These are phyloP conservation scores for Aspergillus sp. DNA, from an alignment of 2,329 filamentous ascomycete genomes.

Conservation along the genomic window DNA sequence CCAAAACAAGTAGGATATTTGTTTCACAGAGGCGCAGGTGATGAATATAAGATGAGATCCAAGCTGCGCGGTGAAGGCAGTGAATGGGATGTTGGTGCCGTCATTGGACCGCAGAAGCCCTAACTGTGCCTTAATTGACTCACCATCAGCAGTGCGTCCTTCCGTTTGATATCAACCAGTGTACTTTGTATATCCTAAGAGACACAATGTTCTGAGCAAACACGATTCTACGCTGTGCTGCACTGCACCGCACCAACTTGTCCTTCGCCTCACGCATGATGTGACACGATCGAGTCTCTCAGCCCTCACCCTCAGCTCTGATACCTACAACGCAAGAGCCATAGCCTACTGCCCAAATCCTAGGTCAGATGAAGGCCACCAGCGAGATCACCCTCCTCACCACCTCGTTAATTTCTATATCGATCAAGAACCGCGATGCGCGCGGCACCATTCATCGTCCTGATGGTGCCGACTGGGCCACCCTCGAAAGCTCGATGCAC, in stretches of 20 bases:
- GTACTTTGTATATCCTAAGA: too few relatives aligned
- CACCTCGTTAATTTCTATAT: not conserved
- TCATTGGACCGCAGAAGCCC: too few relatives aligned
- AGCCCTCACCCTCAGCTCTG: not conserved
- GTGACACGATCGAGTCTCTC: not conserved
- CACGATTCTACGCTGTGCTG: too few relatives aligned
- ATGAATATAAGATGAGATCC: not conserved
- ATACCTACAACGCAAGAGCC: not conserved
- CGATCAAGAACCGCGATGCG: conserved; percentile 4
- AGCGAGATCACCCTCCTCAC: conserved; percentile 5
- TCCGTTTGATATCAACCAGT: too few relatives aligned
- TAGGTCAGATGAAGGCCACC: conserved; percentile 5
- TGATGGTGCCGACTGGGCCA: conserved; percentile 5
- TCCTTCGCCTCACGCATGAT: too few relatives aligned
- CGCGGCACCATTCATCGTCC: conserved; percentile 8
- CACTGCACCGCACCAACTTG: too few relatives aligned
- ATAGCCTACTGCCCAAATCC: not conserved
- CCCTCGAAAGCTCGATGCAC: conserved; percentile 2
- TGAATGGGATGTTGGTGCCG: too few relatives aligned
- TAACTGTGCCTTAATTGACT: too few relatives aligned
- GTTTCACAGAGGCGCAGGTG: not conserved
- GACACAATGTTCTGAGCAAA: too few relatives aligned
- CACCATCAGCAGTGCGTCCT: too few relatives aligned
- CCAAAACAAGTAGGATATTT: not conserved
- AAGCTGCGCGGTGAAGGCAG: not conserved